Percentiles rank a stretch among this genome's conserved stretches.
These are phyloP conservation scores for Gossypium gossypioides DNA, from an alignment of 441 rosid genomes.

Conservation along the genomic window DNA sequence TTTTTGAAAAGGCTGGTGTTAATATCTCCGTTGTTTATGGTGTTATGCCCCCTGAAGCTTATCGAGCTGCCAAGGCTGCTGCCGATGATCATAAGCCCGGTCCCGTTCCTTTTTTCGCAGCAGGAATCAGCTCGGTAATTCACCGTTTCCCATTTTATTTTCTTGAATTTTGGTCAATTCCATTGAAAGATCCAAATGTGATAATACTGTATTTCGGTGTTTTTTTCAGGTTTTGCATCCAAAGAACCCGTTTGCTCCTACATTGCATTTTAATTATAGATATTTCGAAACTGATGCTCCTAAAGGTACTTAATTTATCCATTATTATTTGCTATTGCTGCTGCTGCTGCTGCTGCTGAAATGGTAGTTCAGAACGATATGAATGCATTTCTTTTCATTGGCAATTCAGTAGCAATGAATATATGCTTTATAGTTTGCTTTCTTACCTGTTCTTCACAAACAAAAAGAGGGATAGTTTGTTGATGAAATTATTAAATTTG, in stretches of 20 bases:
- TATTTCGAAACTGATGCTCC: conserved; percentile 96
- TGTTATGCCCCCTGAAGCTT: conserved; percentile 96
- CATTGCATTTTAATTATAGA: conserved; percentile 88
- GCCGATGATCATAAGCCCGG: conserved; percentile 68
- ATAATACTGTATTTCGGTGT: background rate
- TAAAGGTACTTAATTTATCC: conserved; percentile 37
- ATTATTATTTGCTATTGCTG: background rate
- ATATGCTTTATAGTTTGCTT: background rate
- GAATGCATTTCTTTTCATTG: background rate
- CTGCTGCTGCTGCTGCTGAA: background rate
- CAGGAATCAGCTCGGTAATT: conserved; percentile 85
- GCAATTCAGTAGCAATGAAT: background rate
- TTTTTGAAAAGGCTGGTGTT: conserved; percentile 94
- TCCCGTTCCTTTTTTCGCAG: conserved; percentile 83
- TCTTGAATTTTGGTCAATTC: background rate
- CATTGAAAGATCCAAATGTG: background rate
- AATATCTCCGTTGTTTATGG: conserved; percentile 94
- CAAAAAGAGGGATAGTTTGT: background rate
- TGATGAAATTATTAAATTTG: background rate
- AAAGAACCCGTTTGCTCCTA: conserved; percentile 91
- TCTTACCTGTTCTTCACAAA: background rate
- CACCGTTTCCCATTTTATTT: conserved; percentile 12
- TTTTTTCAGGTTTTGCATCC: conserved; percentile 75
- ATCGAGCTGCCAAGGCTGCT: conserved; percentile 77
- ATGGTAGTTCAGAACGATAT: background rate